Evolutionary conservation across 768 basidiomycete genomes (phyloP).

Genomic region (Lentinula sp.): DNA sequence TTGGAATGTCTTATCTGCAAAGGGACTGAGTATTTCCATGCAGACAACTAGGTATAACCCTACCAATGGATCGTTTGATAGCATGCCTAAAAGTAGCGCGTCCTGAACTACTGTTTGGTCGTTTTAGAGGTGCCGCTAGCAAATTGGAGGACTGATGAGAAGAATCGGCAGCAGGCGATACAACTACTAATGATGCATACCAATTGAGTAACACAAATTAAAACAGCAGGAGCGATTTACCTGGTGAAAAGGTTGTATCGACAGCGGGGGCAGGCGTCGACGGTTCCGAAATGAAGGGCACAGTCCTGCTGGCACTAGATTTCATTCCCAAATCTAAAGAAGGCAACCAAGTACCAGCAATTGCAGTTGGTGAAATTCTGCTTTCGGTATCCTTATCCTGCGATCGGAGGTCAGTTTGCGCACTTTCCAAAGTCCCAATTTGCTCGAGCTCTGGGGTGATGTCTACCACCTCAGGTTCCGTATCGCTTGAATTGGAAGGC

Average conservation of each 20-base stretch:
- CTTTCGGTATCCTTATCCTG: neutral
- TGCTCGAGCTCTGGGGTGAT: slow-evolving; percentile 30
- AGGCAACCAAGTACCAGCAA: neutral
- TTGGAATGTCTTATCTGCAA: slow-evolving; percentile 58
- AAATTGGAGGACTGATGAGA: neutral
- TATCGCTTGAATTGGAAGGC: slow-evolving; percentile 1
- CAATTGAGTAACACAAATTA: neutral
- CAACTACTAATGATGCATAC: slow-evolving; percentile 1
- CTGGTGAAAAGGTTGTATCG: neutral
- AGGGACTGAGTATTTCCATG: neutral
- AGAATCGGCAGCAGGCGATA: neutral
- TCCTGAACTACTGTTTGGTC: slow-evolving; percentile 12
- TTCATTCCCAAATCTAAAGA: neutral
- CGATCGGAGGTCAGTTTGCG: slow-evolving; percentile 11
- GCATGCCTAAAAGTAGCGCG: slow-evolving; percentile 57
- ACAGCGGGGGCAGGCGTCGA: neutral
- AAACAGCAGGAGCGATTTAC: neutral
- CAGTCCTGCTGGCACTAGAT: neutral
- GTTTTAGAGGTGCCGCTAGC: slow-evolving; percentile 21
- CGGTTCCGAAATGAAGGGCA: neutral
- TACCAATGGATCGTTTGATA: slow-evolving; percentile 71
- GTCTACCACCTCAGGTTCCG: neutral
- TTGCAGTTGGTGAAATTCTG: neutral
- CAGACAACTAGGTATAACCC: slow-evolving; percentile 10
- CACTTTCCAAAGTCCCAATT: slow-evolving; percentile 12